Conservation (phyloP, 2,329 filamentous ascomycete species). For the Ceratocystis colombiana region DNA sequence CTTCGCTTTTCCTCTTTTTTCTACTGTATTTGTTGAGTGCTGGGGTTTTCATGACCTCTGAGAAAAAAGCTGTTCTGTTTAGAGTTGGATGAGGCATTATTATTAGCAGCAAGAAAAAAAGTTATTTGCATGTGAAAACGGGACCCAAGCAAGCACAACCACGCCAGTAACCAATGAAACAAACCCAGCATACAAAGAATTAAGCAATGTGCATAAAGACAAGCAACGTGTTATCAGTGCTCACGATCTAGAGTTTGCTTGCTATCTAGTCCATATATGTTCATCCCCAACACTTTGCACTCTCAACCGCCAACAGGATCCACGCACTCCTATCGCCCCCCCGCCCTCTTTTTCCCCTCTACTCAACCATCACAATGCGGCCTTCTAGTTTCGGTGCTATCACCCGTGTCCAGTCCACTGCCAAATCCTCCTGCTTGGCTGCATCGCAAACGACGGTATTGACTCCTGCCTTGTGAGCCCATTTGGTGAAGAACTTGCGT, state of each 20-base stretch:
- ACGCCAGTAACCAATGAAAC: not conserved
- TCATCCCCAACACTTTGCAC: too few species aligned
- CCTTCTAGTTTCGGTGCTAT: slow-evolving; percentile 71
- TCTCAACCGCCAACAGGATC: not conserved
- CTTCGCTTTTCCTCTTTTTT: not conserved
- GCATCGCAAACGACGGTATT: slow-evolving; percentile 44
- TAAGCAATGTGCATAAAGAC: not conserved
- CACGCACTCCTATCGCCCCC: not conserved
- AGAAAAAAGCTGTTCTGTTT: not conserved
- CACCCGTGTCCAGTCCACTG: slow-evolving; percentile 67
- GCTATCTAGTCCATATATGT: too few species aligned
- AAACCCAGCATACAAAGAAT: not conserved
- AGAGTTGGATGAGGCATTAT: not conserved
- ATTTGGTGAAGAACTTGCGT: slow-evolving; percentile 59
- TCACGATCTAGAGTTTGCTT: too few species aligned
- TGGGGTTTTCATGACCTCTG: not conserved
- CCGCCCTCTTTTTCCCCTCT: too few species aligned
- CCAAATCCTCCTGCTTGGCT: slow-evolving; percentile 48
- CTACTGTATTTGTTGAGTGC: not conserved
- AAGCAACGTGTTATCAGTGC: too few species aligned
- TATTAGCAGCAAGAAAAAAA: too few species aligned
- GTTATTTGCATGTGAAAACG: slow-evolving; percentile 5
- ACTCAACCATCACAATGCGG: slow-evolving; percentile 47
- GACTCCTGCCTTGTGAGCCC: slow-evolving; percentile 59
- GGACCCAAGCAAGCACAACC: not conserved